Percentiles rank a stretch among this genome's conserved stretches.
Evolutionary conservation across 306 rosid species (phyloP).

Genomic region (Lathyrus sativus): DNA sequence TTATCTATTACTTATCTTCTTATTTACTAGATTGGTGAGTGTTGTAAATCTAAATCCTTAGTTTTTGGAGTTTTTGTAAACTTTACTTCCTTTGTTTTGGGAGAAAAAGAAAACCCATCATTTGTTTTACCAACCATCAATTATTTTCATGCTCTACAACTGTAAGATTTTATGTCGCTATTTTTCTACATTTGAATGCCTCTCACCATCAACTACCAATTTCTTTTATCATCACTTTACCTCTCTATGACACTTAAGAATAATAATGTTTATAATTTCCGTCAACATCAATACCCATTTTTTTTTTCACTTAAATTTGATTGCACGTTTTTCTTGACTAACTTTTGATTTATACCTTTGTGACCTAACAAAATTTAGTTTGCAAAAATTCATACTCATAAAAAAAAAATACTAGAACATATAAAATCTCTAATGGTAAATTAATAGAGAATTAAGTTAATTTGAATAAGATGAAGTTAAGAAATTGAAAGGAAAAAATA

Average conservation of each 20-base stretch:
- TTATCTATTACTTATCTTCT: too few relatives aligned
- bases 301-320: slow-evolving; percentile 20
- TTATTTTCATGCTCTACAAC: slow-evolving; percentile 45
- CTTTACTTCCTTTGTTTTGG: slow-evolving; percentile 30
- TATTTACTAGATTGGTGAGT: too few relatives aligned
- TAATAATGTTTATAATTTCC: slow-evolving; percentile 2
- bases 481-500: too few relatives aligned
- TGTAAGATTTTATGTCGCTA: slow-evolving; percentile 36
- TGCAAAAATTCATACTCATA: neutral
- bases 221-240: neutral
- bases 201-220: slow-evolving; percentile 36
- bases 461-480: too few relatives aligned
- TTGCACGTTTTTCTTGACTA: slow-evolving; percentile 26
- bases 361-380: slow-evolving; percentile 14
- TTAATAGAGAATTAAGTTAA: too few relatives aligned
- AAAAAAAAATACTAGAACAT: too few relatives aligned
- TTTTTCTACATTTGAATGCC: slow-evolving; percentile 38
- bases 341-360: slow-evolving; percentile 20
- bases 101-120: slow-evolving; percentile 39
- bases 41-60: too few relatives aligned
- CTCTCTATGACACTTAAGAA: slow-evolving; percentile 5
- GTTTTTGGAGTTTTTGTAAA: slow-evolving; percentile 7
- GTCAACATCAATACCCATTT: slow-evolving; percentile 36
- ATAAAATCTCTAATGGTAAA: too few relatives aligned
- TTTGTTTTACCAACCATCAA: slow-evolving; percentile 48